phyloP scores from a whole-genome alignment of 495 filamentous ascomycete species.

The Schizothecium vesticola region DNA sequence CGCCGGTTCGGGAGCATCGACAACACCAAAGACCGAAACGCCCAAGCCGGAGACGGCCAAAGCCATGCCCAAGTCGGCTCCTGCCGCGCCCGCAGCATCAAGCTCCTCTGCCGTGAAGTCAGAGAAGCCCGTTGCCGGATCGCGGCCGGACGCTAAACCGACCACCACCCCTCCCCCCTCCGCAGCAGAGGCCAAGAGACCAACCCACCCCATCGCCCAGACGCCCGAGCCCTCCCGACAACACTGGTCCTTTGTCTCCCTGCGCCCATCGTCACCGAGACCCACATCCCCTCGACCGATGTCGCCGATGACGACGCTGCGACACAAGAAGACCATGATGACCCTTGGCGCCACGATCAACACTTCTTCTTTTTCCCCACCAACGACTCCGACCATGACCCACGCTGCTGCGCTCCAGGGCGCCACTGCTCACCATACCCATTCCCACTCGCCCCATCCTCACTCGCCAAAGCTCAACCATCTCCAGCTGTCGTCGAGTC shows the following conservation, averaged over 20 bases:
- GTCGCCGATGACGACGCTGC: neutral
- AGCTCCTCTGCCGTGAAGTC: neutral
- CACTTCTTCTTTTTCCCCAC: too few species aligned
- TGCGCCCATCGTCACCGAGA: neutral
- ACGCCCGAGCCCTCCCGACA: neutral
- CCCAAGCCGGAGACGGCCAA: neutral
- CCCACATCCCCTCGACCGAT: neutral
- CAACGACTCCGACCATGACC: neutral
- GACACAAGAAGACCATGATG: slow-evolving; percentile 6
- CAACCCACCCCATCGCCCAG: neutral
- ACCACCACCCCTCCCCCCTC: neutral
- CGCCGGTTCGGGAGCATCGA: neutral
- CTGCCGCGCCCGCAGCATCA: neutral
- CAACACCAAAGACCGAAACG: slow-evolving; percentile 2
- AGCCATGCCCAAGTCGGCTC: neutral
- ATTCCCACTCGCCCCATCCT: neutral
- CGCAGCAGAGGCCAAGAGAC: neutral
- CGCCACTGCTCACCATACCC: neutral
- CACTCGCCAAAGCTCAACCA: slow-evolving; percentile 1
- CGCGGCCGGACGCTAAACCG: neutral
- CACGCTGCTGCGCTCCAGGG: neutral
- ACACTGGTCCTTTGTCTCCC: neutral
- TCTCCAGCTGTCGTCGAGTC: slow-evolving; percentile 18
- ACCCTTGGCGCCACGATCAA: neutral
- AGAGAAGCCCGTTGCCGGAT: neutral